These are phyloP conservation scores for Zarea fungicola DNA, from an alignment of 2,329 filamentous ascomycete genomes.

Conservation along the genomic window DNA sequence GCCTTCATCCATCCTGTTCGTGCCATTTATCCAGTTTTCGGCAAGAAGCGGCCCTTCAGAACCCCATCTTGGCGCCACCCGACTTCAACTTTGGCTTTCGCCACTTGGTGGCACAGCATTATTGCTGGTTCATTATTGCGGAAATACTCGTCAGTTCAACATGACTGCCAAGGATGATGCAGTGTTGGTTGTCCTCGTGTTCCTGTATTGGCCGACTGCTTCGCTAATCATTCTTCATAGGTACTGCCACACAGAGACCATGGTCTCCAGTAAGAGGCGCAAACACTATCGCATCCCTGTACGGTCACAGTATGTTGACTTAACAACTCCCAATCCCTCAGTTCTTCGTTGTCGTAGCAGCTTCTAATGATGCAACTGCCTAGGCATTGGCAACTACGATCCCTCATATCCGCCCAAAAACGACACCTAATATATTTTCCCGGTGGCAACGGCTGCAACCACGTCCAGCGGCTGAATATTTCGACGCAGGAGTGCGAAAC, in stretches of 20 bases:
- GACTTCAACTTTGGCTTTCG: constrained; percentile 7
- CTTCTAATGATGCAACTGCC: constrained; percentile 26
- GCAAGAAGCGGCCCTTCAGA: not conserved
- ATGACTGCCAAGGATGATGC: constrained; percentile 13
- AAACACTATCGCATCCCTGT: constrained; percentile 65
- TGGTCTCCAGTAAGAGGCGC: constrained; percentile 56
- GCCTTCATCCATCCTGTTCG: not conserved
- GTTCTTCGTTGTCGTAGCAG: not conserved
- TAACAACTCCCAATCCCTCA: not conserved
- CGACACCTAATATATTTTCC: constrained; percentile 81
- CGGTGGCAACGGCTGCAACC: constrained; percentile 60
- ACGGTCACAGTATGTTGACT: constrained; percentile 52
- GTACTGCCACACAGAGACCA: constrained; percentile 58
- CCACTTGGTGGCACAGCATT: constrained; percentile 8
- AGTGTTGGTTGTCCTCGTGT: constrained; percentile 4
- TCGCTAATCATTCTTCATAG: constrained; percentile 33
- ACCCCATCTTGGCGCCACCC: constrained; percentile 8
- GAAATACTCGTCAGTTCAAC: not conserved
- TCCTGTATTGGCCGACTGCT: not conserved
- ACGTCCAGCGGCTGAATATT: constrained; percentile 64
- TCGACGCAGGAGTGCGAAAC: constrained; percentile 65
- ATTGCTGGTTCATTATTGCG: constrained; percentile 4
- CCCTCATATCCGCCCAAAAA: constrained; percentile 78
- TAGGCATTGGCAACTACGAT: constrained; percentile 84
- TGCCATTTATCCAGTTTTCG: not conserved